Percentiles rank a stretch among this genome's conserved stretches.
These are phyloP conservation scores for Kodamaea fungicola DNA, from an alignment of 1,139 yeast genomes.

Conservation along the genomic window DNA sequence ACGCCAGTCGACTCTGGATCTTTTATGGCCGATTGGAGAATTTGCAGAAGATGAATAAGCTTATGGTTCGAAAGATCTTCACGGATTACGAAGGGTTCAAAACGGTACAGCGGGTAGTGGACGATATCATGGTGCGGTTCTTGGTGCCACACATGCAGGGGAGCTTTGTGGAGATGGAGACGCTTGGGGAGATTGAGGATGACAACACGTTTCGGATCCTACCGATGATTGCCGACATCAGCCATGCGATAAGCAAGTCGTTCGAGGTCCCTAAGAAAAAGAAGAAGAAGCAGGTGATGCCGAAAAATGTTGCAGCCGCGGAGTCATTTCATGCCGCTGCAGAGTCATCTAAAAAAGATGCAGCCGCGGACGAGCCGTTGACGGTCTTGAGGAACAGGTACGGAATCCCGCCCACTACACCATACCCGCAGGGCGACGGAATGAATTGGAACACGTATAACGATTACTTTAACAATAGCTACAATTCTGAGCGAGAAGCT, in stretches of 20 bases:
- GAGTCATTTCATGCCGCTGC: background rate
- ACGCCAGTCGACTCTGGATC: conserved; percentile 11
- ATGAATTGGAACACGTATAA: conserved; percentile 1
- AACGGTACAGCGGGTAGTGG: conserved; percentile 2
- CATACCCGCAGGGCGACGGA: background rate
- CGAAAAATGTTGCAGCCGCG: background rate
- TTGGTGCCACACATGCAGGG: background rate
- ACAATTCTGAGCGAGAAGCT: background rate
- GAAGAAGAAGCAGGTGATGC: background rate
- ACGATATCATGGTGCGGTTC: background rate
- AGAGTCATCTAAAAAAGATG: background rate
- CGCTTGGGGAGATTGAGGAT: background rate
- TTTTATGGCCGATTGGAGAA: conserved; percentile 14
- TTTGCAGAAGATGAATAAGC: conserved; percentile 8
- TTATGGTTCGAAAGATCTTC: conserved; percentile 2
- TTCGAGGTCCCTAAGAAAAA: background rate
- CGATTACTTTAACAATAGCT: conserved; percentile 2
- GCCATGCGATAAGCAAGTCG: background rate
- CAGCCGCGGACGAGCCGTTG: background rate
- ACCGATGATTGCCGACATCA: no score
- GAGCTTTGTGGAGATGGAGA: background rate
- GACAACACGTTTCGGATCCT: no score
- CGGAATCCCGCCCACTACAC: background rate
- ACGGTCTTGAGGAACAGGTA: background rate
- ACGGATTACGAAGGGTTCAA: conserved; percentile 4